Base-by-base conservation (phyloP, 345 rosid species). In the Sonneratia alba region DNA sequence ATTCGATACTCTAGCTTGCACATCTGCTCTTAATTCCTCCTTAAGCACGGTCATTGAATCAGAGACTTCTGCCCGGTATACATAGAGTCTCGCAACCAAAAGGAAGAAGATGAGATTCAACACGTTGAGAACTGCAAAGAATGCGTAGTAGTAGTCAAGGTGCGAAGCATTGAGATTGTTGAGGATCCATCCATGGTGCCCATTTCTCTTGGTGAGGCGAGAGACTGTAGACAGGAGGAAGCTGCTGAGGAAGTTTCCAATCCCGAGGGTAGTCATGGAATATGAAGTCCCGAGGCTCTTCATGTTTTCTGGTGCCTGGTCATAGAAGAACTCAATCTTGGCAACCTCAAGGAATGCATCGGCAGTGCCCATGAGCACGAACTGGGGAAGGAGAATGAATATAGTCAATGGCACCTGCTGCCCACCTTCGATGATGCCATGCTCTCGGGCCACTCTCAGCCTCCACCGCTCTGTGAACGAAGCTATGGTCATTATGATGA, bases 301-400 rank as follows among this genome's bases (percentile, higher is more conserved):
- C 98, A 88, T 92, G 77, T 88, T 79, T 59, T 90, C 97, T 0
- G 97, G 97, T 14, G 97, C 96, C 71, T 94, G 97, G 70, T 94
- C 99, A 36, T 90, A 95, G 84, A 92, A 95, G 83, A 90, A 89
- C 73, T 90, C 96, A 11, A 91, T 76, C 87, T 90, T 90, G 12
- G 93, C 87, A 6, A 90, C 95, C 75, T 85, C 97, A 11, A 91
- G 62, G 70, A 88, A 93, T 0, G 93, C 82, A 77, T 91, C 97
- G 8, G 96, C 98, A 0, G 73, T 69, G 47, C 98, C 97, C 93
- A 93, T 91, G 7, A 93, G 88, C 42, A 85, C 71, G 68, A 89
- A 91, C 47, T 93, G 96, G 36, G 97, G 98, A 64, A 93, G 92
- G 61, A 93, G 57, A 61, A 85, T 59, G 75, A 93, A 91, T 51